Conservation (phyloP, 2,329 filamentous ascomycete genomes). For the Colletotrichum lentis region DNA sequence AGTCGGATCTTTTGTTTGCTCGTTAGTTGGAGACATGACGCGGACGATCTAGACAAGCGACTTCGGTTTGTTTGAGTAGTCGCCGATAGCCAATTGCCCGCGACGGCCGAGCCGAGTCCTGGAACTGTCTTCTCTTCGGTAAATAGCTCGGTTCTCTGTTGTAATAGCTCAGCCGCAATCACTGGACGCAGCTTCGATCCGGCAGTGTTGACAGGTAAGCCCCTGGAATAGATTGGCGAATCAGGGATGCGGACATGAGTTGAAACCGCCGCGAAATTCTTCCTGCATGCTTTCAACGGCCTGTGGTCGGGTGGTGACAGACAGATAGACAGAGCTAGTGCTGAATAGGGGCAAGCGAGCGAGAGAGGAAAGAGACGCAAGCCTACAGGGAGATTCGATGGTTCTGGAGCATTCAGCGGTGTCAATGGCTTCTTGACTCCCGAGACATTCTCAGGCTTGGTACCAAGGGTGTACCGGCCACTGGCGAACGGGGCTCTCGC, state of each 20-base stretch:
- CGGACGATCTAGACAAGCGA: conserved; percentile 11
- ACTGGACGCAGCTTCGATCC: neutral
- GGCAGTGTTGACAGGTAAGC: conserved; percentile 6
- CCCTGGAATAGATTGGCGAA: neutral
- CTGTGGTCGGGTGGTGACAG: neutral
- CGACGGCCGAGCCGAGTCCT: neutral
- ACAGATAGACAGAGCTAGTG: conserved; percentile 15
- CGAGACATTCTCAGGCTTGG: conserved; percentile 25
- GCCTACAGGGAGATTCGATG: neutral
- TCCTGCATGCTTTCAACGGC: conserved; percentile 18
- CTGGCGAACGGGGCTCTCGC: neutral
- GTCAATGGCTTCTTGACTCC: conserved; percentile 16
- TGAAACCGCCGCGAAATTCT: neutral
- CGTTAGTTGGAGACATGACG: neutral
- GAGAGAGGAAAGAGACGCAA: neutral
- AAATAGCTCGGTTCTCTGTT: conserved; percentile 19
- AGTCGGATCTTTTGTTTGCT: conserved; percentile 21
- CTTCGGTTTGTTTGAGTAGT: neutral
- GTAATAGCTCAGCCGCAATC: conserved; percentile 11
- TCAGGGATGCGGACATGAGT: no score
- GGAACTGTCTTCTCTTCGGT: conserved; percentile 6
- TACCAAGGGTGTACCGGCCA: neutral
- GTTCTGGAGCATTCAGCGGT: conserved; percentile 18
- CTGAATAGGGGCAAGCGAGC: conserved; percentile 20
- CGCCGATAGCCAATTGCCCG: neutral